Evolutionary conservation across 208 protist species (phyloP).

Genomic region (Trypanosoma avium): DNA sequence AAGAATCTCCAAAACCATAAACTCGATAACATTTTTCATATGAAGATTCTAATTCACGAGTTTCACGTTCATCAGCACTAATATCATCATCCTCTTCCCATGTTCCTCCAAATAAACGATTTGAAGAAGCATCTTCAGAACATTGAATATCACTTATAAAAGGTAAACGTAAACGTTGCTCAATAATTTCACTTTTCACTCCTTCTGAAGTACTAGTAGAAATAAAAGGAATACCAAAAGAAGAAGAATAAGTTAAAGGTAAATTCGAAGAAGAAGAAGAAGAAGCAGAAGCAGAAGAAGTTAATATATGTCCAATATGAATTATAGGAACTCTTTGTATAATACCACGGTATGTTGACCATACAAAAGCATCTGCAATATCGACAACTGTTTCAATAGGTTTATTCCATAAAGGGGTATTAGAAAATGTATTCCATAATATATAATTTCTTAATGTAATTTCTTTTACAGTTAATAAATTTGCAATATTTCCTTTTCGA

Average conservation of each 20-base stretch:
- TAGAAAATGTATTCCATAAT: conserved; percentile 17
- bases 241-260: background rate
- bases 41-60: conserved; percentile 19
- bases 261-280: background rate
- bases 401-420: conserved; percentile 5
- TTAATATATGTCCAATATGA: background rate
- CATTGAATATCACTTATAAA: conserved; percentile 1
- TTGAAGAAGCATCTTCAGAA: background rate
- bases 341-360: conserved; percentile 1
- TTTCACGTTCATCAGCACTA: conserved; percentile 24
- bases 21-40: conserved; percentile 20
- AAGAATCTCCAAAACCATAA: background rate
- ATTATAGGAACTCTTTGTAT: conserved; percentile 15
- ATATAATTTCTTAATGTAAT: conserved; percentile 2
- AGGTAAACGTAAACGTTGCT: background rate
- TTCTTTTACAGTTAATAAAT: conserved; percentile 12
- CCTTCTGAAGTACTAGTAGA: too few species aligned
- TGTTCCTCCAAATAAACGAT: background rate
- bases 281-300: background rate
- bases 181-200: background rate
- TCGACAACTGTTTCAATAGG: conserved; percentile 1
- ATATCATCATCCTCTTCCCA: conserved; percentile 26
- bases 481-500: background rate
- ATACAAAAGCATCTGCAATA: conserved; percentile 19
- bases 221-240: too few species aligned